Conservation (phyloP, 108 stramenopile species). For the Discostella pseudostelligera region DNA sequence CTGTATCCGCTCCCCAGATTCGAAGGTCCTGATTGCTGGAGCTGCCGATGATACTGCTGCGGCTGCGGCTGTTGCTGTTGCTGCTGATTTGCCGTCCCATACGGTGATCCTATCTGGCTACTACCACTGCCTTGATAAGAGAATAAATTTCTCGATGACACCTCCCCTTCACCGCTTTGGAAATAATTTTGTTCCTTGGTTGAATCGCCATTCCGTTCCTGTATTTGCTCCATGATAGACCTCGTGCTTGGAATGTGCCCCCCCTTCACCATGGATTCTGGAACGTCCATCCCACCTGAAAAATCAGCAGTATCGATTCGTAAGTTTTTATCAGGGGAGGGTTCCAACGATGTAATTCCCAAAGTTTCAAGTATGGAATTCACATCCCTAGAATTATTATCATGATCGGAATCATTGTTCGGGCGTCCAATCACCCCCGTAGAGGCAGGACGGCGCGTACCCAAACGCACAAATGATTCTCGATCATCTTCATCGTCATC, state of each 20-base stretch:
- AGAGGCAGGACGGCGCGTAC: slow-evolving; percentile 57
- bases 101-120: slow-evolving; percentile 8
- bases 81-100: slow-evolving; percentile 5
- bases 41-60: slow-evolving; percentile 17
- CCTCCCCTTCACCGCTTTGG: background rate
- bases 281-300: slow-evolving; percentile 22
- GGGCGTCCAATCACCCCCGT: slow-evolving; percentile 57
- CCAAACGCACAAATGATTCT: slow-evolving; percentile 29
- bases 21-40: background rate
- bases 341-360: slow-evolving; percentile 34
- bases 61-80: slow-evolving; percentile 34
- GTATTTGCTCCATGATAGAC: slow-evolving; percentile 36
- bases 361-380: slow-evolving; percentile 50
- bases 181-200: slow-evolving; percentile 25
- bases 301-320: too few relatives aligned
- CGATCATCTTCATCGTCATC: slow-evolving; percentile 39
- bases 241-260: background rate
- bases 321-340: slow-evolving; percentile 10
- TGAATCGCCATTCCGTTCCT: background rate
- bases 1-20: background rate
- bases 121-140: slow-evolving; percentile 6
- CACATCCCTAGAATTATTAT: slow-evolving; percentile 31
- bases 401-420: slow-evolving; percentile 15
- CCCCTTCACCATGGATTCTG: slow-evolving; percentile 4
- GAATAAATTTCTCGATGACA: background rate